Evolutionary conservation across 2,329 filamentous ascomycete species (phyloP).

Genomic region (Pseudogymnoascus sp.): DNA sequence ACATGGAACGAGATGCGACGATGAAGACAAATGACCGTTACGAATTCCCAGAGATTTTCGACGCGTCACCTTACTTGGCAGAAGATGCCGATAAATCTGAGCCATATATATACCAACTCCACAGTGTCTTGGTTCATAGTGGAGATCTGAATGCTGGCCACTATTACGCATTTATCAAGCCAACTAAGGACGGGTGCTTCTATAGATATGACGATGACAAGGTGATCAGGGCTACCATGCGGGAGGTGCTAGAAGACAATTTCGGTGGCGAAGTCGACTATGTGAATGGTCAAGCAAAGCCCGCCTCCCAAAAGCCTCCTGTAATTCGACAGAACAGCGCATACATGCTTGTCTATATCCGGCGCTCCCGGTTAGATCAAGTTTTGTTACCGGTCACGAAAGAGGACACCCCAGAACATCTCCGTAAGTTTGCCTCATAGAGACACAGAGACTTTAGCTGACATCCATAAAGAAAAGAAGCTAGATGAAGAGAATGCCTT

Average conservation of each 20-base stretch:
- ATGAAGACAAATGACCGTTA: conserved; percentile 97
- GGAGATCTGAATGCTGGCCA: conserved; percentile 95
- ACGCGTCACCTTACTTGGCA: conserved; percentile 79
- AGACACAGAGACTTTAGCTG: conserved; percentile 18
- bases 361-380: conserved; percentile 74
- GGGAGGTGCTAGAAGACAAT: conserved; percentile 92
- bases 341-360: conserved; percentile 98
- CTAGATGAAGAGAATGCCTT: conserved; percentile 75
- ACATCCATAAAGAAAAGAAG: conserved; percentile 46
- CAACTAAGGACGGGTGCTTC: conserved; percentile 85
- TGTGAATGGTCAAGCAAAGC: conserved; percentile 32
- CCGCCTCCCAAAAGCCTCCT: conserved; percentile 42
- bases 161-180: conserved; percentile 96
- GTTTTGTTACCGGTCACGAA: conserved; percentile 70
- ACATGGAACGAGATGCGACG: conserved; percentile 92
- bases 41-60: conserved; percentile 77
- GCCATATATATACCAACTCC: conserved; percentile 83
- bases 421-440: conserved; percentile 46
- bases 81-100: conserved; percentile 81
- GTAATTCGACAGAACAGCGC: conserved; percentile 69
- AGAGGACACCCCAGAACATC: conserved; percentile 71
- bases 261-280: conserved; percentile 76
- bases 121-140: conserved; percentile 92
- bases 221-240: conserved; percentile 85
- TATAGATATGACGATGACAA: conserved; percentile 97